Evolutionary conservation across 202 grass and related monocot genomes (phyloP).

Genomic region (Alloteropsis angusta): DNA sequence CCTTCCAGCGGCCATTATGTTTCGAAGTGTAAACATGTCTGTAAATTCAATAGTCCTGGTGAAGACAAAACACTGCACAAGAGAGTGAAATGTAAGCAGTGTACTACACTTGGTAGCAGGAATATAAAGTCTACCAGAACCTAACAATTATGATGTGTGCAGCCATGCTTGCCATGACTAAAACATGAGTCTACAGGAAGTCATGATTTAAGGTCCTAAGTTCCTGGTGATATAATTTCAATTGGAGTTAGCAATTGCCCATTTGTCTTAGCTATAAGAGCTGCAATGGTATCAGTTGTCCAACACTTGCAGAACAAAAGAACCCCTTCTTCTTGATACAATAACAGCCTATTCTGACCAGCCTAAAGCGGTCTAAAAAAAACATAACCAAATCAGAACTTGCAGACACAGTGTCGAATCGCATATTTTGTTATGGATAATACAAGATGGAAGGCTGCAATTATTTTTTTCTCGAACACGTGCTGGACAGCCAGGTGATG

Average conservation of each 20-base stretch:
- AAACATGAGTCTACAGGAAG: not conserved
- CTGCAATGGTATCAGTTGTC: slow-evolving; percentile 1
- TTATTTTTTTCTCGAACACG: not conserved
- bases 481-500: not conserved
- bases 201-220: not conserved
- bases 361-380: too few species aligned
- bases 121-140: not conserved
- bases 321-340: not conserved
- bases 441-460: not conserved
- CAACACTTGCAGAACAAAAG: not conserved
- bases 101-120: not conserved
- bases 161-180: not conserved
- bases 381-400: not conserved
- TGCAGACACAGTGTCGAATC: not conserved
- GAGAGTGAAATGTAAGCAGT: slow-evolving; percentile 18
- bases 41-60: slow-evolving; percentile 59
- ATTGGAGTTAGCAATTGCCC: not conserved
- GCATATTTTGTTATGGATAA: not conserved
- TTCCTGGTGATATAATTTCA: not conserved
- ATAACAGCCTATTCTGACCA: not conserved
- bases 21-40: slow-evolving; percentile 64
- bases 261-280: not conserved
- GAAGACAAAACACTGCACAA: slow-evolving; percentile 55
- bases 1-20: slow-evolving; percentile 66
- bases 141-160: not conserved